phyloP scores from a whole-genome alignment of 306 rosid genomes.

The Hippophae rhamnoides region DNA sequence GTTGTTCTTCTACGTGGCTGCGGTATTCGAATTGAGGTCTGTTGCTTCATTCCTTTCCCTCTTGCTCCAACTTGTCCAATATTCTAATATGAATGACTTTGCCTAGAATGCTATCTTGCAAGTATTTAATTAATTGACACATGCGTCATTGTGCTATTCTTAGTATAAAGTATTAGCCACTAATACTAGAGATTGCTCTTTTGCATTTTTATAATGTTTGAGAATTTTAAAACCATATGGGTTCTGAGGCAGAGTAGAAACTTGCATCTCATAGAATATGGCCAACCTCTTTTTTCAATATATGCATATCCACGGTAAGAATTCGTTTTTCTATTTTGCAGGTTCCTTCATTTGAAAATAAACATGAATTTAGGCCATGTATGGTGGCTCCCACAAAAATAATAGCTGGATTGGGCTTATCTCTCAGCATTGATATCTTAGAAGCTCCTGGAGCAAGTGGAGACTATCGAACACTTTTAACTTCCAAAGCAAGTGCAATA shows the following conservation, averaged over 20 bases:
- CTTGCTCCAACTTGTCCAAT: background rate
- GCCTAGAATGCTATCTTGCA: background rate
- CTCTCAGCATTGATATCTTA: slow-evolving; percentile 85
- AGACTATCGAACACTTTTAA: slow-evolving; percentile 79
- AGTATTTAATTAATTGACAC: background rate
- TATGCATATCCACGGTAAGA: background rate
- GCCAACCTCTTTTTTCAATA: background rate
- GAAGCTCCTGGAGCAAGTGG: slow-evolving; percentile 98
- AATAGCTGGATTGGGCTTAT: slow-evolving; percentile 88
- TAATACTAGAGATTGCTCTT: background rate
- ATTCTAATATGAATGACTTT: slow-evolving; percentile 20
- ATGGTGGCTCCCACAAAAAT: slow-evolving; percentile 99
- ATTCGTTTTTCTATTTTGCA: slow-evolving; percentile 18
- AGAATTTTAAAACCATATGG: too few relatives aligned
- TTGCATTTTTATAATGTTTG: background rate
- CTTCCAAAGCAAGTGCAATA: slow-evolving; percentile 77
- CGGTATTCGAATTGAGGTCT: slow-evolving; percentile 90
- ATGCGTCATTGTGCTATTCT: background rate
- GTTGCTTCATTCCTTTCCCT: slow-evolving; percentile 14
- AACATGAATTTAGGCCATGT: slow-evolving; percentile 77
- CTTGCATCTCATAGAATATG: background rate
- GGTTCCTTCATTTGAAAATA: slow-evolving; percentile 74
- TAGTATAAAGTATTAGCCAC: background rate
- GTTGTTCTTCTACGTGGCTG: slow-evolving; percentile 89
- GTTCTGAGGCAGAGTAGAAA: too few relatives aligned